Conservation (phyloP, 2,329 filamentous ascomycete genomes). For the Sporothrix luriei region DNA sequence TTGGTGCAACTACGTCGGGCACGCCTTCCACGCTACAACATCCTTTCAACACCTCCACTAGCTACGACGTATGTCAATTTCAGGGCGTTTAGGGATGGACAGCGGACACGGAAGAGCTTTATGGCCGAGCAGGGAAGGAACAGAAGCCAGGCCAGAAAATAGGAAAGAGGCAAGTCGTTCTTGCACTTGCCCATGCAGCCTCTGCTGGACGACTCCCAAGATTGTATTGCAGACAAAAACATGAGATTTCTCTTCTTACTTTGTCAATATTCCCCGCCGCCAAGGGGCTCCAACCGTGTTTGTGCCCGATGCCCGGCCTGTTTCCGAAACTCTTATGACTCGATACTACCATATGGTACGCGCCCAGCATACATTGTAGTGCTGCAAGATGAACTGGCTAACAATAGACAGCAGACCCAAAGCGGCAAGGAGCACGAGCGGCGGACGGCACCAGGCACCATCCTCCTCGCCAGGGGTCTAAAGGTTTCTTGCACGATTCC, state of each 20-base stretch:
- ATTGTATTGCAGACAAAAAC: neutral
- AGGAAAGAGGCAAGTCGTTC: neutral
- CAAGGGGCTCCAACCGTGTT: neutral
- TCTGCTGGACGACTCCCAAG: neutral
- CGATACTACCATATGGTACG: too few relatives aligned
- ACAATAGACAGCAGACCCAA: neutral
- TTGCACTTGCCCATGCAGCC: neutral
- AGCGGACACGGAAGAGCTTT: neutral
- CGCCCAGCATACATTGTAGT: too few relatives aligned
- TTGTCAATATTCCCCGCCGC: neutral
- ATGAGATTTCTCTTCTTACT: neutral
- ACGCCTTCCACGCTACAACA: constrained; percentile 13
- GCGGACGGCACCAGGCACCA: neutral
- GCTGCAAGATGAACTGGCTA: too few relatives aligned
- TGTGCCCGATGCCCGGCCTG: neutral
- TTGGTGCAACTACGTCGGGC: neutral
- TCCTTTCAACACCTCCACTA: constrained; percentile 2
- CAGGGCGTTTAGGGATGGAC: neutral
- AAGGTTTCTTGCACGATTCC: neutral
- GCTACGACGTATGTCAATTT: neutral
- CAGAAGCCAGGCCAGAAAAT: neutral
- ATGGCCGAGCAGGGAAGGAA: neutral
- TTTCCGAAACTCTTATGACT: too few relatives aligned
- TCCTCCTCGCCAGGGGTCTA: constrained; percentile 3
- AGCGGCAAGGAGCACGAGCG: constrained; percentile 23